Conservation (phyloP, 2,329 filamentous ascomycete genomes). For the Rutstroemia sp. region DNA sequence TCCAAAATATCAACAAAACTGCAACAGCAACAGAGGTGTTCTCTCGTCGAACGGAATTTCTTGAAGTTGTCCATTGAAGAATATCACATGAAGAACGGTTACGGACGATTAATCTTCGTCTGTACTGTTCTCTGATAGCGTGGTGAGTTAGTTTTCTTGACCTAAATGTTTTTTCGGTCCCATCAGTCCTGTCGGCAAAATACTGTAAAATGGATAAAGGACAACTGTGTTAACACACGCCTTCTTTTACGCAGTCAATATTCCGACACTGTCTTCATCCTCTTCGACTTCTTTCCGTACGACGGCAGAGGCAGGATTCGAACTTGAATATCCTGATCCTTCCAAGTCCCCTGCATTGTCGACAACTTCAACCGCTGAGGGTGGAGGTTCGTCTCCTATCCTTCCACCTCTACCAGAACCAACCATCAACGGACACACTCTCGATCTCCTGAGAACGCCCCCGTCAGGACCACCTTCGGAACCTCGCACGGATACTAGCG, state of each 20-base stretch:
- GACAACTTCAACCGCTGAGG: constrained; percentile 53
- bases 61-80: neutral
- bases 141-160: constrained; percentile 6
- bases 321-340: constrained; percentile 18
- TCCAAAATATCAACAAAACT: neutral
- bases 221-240: neutral
- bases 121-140: constrained; percentile 47
- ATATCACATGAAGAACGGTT: constrained; percentile 33
- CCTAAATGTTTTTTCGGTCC: constrained; percentile 1
- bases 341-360: constrained; percentile 53
- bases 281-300: constrained; percentile 49
- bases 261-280: constrained; percentile 30
- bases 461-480: constrained; percentile 26
- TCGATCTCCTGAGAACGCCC: constrained; percentile 47
- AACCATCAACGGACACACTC: constrained; percentile 48
- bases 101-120: constrained; percentile 51
- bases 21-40: neutral
- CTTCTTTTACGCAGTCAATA: neutral
- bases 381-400: constrained; percentile 49
- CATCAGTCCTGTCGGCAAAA: constrained; percentile 3
- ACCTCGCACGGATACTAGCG: constrained; percentile 29
- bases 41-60: neutral
- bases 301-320: constrained; percentile 49
- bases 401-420: constrained; percentile 53
- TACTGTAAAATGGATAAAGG: neutral